Conservation (phyloP, 495 filamentous ascomycete species). For the Talaromyces trachyspermus region DNA sequence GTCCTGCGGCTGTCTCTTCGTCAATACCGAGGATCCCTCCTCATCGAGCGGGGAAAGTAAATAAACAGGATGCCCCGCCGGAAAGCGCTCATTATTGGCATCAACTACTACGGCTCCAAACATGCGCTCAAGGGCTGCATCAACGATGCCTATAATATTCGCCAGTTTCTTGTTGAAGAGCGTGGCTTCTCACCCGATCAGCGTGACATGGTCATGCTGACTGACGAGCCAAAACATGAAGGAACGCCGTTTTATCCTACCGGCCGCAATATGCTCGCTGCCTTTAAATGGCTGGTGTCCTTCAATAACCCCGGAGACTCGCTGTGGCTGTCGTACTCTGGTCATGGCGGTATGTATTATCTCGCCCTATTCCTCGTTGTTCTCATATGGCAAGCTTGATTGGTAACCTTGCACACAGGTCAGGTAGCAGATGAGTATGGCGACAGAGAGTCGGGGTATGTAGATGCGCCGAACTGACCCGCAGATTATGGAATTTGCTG, state of each 20-base stretch:
- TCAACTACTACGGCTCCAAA: conserved; percentile 50
- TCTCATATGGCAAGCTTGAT: background rate
- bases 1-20: too few relatives aligned
- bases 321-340: conserved; percentile 51
- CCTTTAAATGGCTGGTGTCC: conserved; percentile 49
- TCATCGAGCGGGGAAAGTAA: background rate
- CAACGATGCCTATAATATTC: conserved; percentile 47
- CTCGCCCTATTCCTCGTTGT: background rate
- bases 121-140: conserved; percentile 49
- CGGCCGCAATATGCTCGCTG: conserved; percentile 47
- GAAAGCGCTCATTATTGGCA: conserved; percentile 54
- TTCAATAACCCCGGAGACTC: conserved; percentile 41
- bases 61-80: conserved; percentile 26
- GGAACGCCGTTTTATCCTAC: conserved; percentile 46
- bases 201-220: conserved; percentile 47
- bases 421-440: conserved; percentile 38
- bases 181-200: conserved; percentile 40
- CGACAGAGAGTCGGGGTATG: conserved; percentile 37
- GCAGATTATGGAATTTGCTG: conserved; percentile 10
- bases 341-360: conserved; percentile 41
- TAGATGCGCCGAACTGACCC: background rate
- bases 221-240: conserved; percentile 39
- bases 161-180: conserved; percentile 34
- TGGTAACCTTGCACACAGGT: conserved; percentile 14
- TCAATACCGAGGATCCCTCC: background rate